Evolutionary conservation across 1,139 yeast genomes (phyloP).

Genomic region (Suhomyces bribrorum): DNA sequence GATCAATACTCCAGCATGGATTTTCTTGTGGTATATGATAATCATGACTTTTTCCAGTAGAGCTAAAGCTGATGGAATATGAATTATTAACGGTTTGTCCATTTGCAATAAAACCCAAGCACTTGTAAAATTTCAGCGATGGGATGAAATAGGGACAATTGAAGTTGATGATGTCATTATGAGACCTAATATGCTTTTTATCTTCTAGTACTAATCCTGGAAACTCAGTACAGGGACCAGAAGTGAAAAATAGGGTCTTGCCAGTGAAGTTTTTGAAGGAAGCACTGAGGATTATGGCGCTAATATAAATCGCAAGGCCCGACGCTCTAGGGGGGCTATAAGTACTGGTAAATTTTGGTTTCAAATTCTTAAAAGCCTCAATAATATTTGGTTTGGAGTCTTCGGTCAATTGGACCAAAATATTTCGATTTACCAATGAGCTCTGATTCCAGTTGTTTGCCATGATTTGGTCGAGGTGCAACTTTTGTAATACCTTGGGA

Average conservation of each 20-base stretch:
- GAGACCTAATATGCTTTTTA: constrained; percentile 29
- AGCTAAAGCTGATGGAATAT: constrained; percentile 17
- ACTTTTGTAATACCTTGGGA: constrained; percentile 15
- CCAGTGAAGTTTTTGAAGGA: constrained; percentile 27
- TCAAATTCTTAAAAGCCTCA: constrained; percentile 18
- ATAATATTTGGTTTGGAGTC: constrained; percentile 8
- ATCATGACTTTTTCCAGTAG: constrained; percentile 29
- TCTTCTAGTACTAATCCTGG: constrained; percentile 36
- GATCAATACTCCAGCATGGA: constrained; percentile 34
- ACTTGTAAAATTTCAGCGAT: constrained; percentile 31
- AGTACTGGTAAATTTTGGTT: constrained; percentile 27
- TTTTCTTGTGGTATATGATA: constrained; percentile 18
- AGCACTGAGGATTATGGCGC: constrained; percentile 23
- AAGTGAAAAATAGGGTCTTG: constrained; percentile 28
- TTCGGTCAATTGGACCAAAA: constrained; percentile 8
- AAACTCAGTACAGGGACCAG: constrained; percentile 38
- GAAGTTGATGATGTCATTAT: constrained; percentile 34
- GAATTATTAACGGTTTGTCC: constrained; percentile 32
- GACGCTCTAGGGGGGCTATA: constrained; percentile 35
- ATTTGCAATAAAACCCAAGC: constrained; percentile 31
- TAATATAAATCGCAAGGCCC: constrained; percentile 34
- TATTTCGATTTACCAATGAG: constrained; percentile 11
- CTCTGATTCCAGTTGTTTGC: constrained; percentile 14
- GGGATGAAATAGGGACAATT: constrained; percentile 27
- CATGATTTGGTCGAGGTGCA: constrained; percentile 8